Percentiles rank a stretch among this genome's conserved stretches.
These are phyloP conservation scores for Syncephalis plumigaleata DNA, from an alignment of 371 early-diverging fungal genomes.

Conservation along the genomic window DNA sequence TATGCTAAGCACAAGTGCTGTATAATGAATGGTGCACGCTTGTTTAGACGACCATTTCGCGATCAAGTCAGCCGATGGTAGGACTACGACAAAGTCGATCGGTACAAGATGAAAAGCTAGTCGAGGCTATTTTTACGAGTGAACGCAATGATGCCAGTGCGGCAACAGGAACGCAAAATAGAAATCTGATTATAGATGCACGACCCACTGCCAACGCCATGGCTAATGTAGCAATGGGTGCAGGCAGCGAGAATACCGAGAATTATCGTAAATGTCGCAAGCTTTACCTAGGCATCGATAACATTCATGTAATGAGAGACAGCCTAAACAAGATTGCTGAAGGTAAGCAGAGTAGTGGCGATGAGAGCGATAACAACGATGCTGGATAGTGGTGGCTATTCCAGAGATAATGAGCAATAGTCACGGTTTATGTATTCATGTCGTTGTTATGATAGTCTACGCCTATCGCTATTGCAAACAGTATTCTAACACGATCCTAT, in stretches of 20 bases:
- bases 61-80: conserved; percentile 88
- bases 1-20: too few relatives aligned
- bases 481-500: background rate
- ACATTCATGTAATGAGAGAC: conserved; percentile 94
- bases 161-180: conserved; percentile 9
- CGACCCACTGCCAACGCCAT: conserved; percentile 88
- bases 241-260: conserved; percentile 87
- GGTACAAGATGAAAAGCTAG: conserved; percentile 90
- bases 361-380: background rate
- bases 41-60: conserved; percentile 79
- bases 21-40: background rate
- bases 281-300: conserved; percentile 81
- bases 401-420: too few relatives aligned
- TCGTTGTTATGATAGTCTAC: background rate
- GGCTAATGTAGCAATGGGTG: conserved; percentile 84
- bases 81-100: conserved; percentile 86
- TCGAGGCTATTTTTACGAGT: conserved; percentile 71
- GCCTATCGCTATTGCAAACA: background rate
- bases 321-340: conserved; percentile 67
- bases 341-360: too few relatives aligned
- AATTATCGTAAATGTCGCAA: conserved; percentile 78
- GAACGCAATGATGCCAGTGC: conserved; percentile 25
- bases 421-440: too few relatives aligned
- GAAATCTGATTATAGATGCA: conserved; percentile 85
- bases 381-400: background rate